These are phyloP conservation scores for Jaminaea rosea DNA, from an alignment of 1,284 basidiomycete species.

Conservation along the genomic window DNA sequence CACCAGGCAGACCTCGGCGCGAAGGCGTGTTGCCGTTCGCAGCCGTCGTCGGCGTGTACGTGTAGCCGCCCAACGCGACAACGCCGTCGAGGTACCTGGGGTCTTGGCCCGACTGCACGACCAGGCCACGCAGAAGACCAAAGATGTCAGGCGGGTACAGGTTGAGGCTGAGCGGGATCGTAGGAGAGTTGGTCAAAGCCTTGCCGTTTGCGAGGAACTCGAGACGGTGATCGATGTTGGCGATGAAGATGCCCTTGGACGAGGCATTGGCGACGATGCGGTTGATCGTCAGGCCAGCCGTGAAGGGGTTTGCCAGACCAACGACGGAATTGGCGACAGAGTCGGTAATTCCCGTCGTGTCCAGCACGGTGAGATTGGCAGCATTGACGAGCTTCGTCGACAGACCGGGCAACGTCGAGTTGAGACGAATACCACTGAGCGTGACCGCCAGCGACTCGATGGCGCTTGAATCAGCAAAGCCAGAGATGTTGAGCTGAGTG, in stretches of 20 bases:
- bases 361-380: constrained; percentile 57
- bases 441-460: constrained; percentile 59
- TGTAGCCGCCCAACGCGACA: constrained; percentile 61
- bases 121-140: constrained; percentile 61
- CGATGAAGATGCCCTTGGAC: constrained; percentile 60
- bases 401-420: constrained; percentile 59
- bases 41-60: constrained; percentile 52
- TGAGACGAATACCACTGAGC: constrained; percentile 58
- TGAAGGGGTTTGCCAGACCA: constrained; percentile 62
- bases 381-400: constrained; percentile 56
- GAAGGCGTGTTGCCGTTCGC: not conserved
- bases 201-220: constrained; percentile 57
- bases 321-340: constrained; percentile 64
- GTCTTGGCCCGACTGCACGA: constrained; percentile 59
- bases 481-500: constrained; percentile 47
- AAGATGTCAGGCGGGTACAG: constrained; percentile 64
- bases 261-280: constrained; percentile 60
- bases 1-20: constrained; percentile 5
- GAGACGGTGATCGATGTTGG: constrained; percentile 57
- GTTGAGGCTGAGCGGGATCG: constrained; percentile 60
- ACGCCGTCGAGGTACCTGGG: constrained; percentile 62
- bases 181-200: constrained; percentile 57
- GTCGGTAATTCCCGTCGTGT: constrained; percentile 59
- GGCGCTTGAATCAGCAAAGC: constrained; percentile 58
- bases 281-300: constrained; percentile 57